These are phyloP conservation scores for Podaxis sp. DNA, from an alignment of 768 basidiomycete species.

Conservation along the genomic window DNA sequence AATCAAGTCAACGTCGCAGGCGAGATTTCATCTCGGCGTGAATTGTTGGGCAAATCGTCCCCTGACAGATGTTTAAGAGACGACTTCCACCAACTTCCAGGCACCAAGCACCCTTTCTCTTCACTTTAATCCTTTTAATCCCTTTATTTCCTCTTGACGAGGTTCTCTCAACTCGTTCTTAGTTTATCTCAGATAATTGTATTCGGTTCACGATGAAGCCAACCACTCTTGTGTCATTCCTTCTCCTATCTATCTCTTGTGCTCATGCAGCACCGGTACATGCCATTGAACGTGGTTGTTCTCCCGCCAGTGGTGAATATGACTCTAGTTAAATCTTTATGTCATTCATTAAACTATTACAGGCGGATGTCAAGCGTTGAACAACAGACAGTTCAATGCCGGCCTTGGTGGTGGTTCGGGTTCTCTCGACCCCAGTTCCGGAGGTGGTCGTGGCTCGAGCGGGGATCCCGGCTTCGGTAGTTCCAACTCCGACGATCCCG, in stretches of 20 bases:
- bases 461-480: background rate
- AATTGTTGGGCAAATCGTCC: background rate
- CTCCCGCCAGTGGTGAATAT: background rate
- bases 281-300: background rate
- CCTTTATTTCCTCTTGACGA: constrained; percentile 19
- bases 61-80: background rate
- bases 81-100: too few species aligned
- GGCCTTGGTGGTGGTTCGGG: background rate
- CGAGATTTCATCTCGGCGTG: background rate
- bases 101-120: background rate
- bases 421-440: background rate
- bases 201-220: background rate
- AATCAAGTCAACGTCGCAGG: background rate
- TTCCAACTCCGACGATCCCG: background rate
- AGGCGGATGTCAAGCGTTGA: background rate
- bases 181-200: background rate
- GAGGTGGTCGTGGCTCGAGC: background rate
- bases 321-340: background rate
- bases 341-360: background rate
- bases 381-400: background rate
- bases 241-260: constrained; percentile 4
- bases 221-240: constrained; percentile 3
- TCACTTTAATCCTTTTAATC: constrained; percentile 1
- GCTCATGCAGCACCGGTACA: background rate
- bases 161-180: background rate